Evolutionary conservation across 345 rosid genomes (phyloP).

Genomic region (Trapa incisa): DNA sequence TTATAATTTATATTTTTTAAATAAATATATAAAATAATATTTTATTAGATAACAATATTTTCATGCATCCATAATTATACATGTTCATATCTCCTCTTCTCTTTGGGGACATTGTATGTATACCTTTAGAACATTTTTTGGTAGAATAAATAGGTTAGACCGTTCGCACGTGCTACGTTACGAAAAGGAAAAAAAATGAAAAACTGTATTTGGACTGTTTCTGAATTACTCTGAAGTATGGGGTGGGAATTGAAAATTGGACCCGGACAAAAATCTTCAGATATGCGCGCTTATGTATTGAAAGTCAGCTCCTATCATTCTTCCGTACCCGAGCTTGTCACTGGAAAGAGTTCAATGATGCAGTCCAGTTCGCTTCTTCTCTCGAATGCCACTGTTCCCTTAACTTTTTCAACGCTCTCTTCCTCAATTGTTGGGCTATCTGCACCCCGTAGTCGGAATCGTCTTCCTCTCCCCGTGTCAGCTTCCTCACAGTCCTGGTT

Average conservation of each 20-base stretch:
- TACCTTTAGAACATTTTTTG: too few species aligned
- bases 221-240: neutral
- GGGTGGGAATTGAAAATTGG: neutral
- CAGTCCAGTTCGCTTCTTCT: slow-evolving; percentile 28
- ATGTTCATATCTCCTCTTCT: too few species aligned
- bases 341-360: slow-evolving; percentile 18
- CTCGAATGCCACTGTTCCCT: slow-evolving; percentile 18
- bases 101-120: too few species aligned
- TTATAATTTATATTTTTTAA: too few species aligned
- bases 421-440: neutral
- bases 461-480: neutral
- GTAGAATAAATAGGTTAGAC: too few species aligned
- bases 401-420: neutral
- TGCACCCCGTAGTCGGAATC: neutral
- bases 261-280: neutral
- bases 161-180: too few species aligned
- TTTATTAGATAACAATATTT: too few species aligned
- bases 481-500: neutral
- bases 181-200: too few species aligned
- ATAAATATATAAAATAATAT: too few species aligned
- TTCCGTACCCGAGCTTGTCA: neutral
- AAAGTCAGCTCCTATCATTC: neutral
- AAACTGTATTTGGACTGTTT: neutral
- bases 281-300: neutral
- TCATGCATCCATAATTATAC: too few species aligned